Evolutionary conservation across 805 yeast species (phyloP).

Genomic region (Wickerhamomyces rabaulensis): DNA sequence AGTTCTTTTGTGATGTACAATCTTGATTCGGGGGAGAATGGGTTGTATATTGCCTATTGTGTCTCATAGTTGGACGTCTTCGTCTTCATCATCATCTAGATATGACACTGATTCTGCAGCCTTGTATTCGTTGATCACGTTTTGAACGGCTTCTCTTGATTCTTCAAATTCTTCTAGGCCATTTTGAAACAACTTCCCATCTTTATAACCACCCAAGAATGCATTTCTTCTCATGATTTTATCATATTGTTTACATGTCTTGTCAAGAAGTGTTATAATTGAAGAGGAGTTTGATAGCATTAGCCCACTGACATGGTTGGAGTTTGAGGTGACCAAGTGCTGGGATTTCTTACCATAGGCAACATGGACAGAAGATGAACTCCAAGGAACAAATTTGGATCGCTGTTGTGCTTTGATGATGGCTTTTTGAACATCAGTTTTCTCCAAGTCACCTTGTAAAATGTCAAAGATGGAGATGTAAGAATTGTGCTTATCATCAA

Average conservation of each 20-base stretch:
- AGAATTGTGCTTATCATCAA: slow-evolving; percentile 37
- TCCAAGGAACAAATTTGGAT: slow-evolving; percentile 80
- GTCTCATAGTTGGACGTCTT: slow-evolving; percentile 16
- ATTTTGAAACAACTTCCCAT: slow-evolving; percentile 33
- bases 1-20: too few relatives aligned
- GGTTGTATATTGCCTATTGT: too few relatives aligned
- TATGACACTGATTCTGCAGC: slow-evolving; percentile 55
- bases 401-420: slow-evolving; percentile 57
- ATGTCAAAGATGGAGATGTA: slow-evolving; percentile 71
- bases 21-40: too few relatives aligned
- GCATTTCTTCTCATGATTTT: slow-evolving; percentile 75
- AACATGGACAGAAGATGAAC: slow-evolving; percentile 71
- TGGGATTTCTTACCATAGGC: slow-evolving; percentile 75
- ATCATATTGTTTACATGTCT: slow-evolving; percentile 73
- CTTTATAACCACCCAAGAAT: slow-evolving; percentile 70
- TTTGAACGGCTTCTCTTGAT: slow-evolving; percentile 67
- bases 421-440: slow-evolving; percentile 67
- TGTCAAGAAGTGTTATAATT: slow-evolving; percentile 58
- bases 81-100: slow-evolving; percentile 35
- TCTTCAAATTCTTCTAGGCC: slow-evolving; percentile 68
- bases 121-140: slow-evolving; percentile 73
- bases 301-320: slow-evolving; percentile 63
- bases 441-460: slow-evolving; percentile 58
- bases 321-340: slow-evolving; percentile 29
- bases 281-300: slow-evolving; percentile 82